Conservation (phyloP, 345 rosid species). For the Euphorbia lathyris region DNA sequence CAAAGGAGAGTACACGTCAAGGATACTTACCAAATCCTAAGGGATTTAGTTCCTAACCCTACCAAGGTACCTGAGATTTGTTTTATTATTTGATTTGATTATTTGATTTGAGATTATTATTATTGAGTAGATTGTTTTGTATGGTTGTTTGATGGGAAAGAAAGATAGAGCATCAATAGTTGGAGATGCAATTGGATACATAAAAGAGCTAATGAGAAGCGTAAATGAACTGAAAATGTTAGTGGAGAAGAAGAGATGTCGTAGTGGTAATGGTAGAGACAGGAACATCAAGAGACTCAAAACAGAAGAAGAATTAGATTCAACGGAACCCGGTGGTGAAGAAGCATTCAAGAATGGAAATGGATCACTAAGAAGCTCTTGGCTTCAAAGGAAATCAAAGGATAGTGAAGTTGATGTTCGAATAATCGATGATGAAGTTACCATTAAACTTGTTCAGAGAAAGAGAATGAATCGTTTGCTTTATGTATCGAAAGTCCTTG, state of each 20-base stretch:
- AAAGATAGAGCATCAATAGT: slow-evolving; percentile 78
- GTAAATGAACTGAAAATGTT: slow-evolving; percentile 70
- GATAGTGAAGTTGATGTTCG: slow-evolving; percentile 84
- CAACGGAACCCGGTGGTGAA: slow-evolving; percentile 24
- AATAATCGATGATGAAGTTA: slow-evolving; percentile 76
- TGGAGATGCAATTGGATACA: slow-evolving; percentile 76
- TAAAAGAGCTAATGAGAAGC: slow-evolving; percentile 62
- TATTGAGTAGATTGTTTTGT: too few relatives aligned
- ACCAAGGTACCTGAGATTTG: slow-evolving; percentile 73
- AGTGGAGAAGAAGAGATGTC: slow-evolving; percentile 67
- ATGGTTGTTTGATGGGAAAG: slow-evolving; percentile 28
- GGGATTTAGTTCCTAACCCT: slow-evolving; percentile 63
- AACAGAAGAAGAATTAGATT: slow-evolving; percentile 38
- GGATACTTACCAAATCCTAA: slow-evolving; percentile 52
- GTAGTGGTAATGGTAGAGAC: slow-evolving; percentile 52
- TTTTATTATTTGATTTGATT: too few relatives aligned
- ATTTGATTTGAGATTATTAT: too few relatives aligned
- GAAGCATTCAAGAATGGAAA: slow-evolving; percentile 36
- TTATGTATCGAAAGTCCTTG: slow-evolving; percentile 64
- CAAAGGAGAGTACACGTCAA: slow-evolving; percentile 65
- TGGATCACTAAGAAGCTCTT: slow-evolving; percentile 65
- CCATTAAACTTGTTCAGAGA: slow-evolving; percentile 73
- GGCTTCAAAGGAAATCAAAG: slow-evolving; percentile 87
- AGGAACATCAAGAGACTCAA: slow-evolving; percentile 41
- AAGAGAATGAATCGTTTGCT: slow-evolving; percentile 81